Evolutionary conservation across 2,329 filamentous ascomycete species (phyloP).

Genomic region (Curvularia eragrostidis): DNA sequence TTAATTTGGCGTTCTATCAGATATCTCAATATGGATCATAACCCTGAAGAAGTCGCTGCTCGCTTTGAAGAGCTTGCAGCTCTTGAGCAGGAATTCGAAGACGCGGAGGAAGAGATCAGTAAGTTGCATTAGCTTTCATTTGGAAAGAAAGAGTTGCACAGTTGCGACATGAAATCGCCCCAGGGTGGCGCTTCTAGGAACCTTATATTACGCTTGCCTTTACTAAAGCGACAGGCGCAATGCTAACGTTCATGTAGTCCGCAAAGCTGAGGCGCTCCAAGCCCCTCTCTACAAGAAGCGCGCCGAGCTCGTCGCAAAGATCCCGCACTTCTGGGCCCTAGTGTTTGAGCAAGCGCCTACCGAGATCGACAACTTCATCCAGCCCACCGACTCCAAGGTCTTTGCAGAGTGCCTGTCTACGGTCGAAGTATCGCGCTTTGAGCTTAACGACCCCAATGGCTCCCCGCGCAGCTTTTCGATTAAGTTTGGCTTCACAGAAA

Average conservation of each 20-base stretch:
- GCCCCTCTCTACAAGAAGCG: slow-evolving; percentile 79
- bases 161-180: no score
- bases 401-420: slow-evolving; percentile 72
- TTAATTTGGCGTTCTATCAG: background rate
- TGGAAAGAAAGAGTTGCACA: background rate
- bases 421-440: slow-evolving; percentile 79
- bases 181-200: background rate
- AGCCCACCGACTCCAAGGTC: slow-evolving; percentile 77
- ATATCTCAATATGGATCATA: slow-evolving; percentile 30
- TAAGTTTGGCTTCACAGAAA: slow-evolving; percentile 78
- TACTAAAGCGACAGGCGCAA: background rate
- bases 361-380: slow-evolving; percentile 88
- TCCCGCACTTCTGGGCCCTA: slow-evolving; percentile 92
- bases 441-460: slow-evolving; percentile 70
- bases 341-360: slow-evolving; percentile 86
- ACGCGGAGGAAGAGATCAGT: slow-evolving; percentile 84
- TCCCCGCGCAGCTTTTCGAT: slow-evolving; percentile 78
- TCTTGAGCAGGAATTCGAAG: slow-evolving; percentile 83
- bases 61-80: slow-evolving; percentile 77
- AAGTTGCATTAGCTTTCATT: slow-evolving; percentile 30
- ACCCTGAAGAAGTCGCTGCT: slow-evolving; percentile 37
- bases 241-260: slow-evolving; percentile 60
- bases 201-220: background rate
- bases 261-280: slow-evolving; percentile 72
- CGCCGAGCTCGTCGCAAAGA: slow-evolving; percentile 70